phyloP scores from a whole-genome alignment of 1,284 basidiomycete genomes.

The Fomitopsis schrenkii region DNA sequence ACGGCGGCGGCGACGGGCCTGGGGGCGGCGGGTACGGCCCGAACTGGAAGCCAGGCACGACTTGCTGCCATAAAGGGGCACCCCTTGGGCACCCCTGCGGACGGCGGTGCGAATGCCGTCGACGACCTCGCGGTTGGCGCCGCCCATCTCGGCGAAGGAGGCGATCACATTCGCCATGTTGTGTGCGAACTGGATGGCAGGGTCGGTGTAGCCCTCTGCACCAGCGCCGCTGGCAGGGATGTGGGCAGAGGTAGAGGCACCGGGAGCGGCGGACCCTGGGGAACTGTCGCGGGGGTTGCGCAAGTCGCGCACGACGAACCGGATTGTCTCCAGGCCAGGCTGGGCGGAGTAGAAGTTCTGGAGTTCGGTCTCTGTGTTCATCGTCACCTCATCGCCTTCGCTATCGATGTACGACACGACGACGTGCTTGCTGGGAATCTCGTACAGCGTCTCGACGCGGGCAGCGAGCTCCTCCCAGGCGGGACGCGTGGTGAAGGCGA shows the following conservation, averaged over 20 bases:
- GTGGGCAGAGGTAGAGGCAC: too few relatives aligned
- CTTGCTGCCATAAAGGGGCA: not conserved
- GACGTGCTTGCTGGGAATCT: slow-evolving; percentile 49
- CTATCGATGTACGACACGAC: slow-evolving; percentile 66
- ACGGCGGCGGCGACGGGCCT: not conserved
- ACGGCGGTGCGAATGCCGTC: not conserved
- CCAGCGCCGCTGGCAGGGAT: not conserved
- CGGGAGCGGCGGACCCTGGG: too few relatives aligned
- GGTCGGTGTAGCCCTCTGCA: not conserved
- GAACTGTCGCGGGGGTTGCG: slow-evolving; percentile 10
- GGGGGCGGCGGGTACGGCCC: not conserved
- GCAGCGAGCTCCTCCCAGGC: slow-evolving; percentile 53
- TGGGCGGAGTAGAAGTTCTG: slow-evolving; percentile 47
- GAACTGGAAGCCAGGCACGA: not conserved
- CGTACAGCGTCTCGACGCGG: slow-evolving; percentile 51
- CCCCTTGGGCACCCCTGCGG: not conserved
- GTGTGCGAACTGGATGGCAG: not conserved
- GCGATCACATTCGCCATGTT: not conserved
- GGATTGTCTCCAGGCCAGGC: slow-evolving; percentile 32
- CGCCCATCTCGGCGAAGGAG: not conserved
- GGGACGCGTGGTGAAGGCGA: slow-evolving; percentile 46
- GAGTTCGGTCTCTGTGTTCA: slow-evolving; percentile 67
- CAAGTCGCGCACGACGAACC: slow-evolving; percentile 60
- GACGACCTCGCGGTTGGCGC: not conserved
- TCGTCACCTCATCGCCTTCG: slow-evolving; percentile 68